Base-by-base conservation (phyloP, 257 asterid species). In the Fraxinus excelsior region DNA sequence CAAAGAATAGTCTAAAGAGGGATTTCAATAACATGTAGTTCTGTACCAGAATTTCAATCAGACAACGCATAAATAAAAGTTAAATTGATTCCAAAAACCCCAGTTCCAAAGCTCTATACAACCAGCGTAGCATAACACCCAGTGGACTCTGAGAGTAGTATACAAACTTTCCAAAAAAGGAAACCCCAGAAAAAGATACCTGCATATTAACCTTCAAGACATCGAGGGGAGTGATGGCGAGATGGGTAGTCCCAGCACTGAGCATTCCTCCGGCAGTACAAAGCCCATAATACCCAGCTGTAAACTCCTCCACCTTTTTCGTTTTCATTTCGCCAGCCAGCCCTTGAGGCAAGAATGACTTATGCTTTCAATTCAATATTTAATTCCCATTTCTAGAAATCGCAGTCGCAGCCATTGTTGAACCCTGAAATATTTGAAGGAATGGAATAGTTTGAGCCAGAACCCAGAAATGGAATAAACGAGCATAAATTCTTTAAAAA, bases 191-290 rank as follows among this genome's bases (percentile, higher is more conserved):
- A 67, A 21, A n/a, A 38, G 12, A 7, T 9, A 86, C 94, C 94
- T 91, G 97, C 97, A 91, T 88, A 83, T 91, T 85, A 71, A 90
- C 95, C 86, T 90, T 90, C 82, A 91, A 70, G 53, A 91, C 96
- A 74, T 91, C 97, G 82, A 90, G 90, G 16, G 97, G 96, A 76
- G 97, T 91, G 79, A 90, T 77, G 76, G 92, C 92, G 60, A 90
- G 90, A 81, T 90, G 96, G 67, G 96, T 84, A 19, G 91, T 80
- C 3, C 92, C 97, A 78, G 94, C 90, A 77, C 96, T 91, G 74
- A 91, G 82, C 92, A 83, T 86, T 51, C 97, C 96, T 28, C 92
- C 96, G 5, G 77, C 85, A 18, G 94, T 80, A 62, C 96, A 91
- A 6, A 90, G 34, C 0, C 87, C 92, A 79, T 90, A 91, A 70